Evolutionary conservation across 1,139 yeast genomes (phyloP), one percentile per base, ranked within the genome.

Genomic region (Debaryomycetaceae sp.): DNA sequence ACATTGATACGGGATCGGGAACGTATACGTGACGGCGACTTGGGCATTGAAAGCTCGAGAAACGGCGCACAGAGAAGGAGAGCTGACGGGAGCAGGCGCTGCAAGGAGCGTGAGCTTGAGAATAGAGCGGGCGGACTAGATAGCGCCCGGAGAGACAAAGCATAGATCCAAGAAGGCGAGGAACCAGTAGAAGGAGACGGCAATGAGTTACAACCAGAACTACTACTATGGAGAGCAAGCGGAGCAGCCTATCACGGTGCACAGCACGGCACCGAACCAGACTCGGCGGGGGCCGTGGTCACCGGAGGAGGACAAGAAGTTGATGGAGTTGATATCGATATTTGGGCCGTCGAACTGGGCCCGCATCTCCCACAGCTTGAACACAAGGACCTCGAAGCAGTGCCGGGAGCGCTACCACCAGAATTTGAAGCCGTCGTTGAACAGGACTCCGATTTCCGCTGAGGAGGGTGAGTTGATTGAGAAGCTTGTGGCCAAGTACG

Each of bases 291-390:
- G 97, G 0, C 95, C 96, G 1, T 89, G 97, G 97, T 81, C 95
- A 7, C 85, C 90, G 1, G 84, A 83, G 38, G 97, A 89, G 60
- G 97, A 89, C 63, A 80, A 78, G 50, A 77, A 79, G 54, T 75
- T 89, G 42, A 66, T 89, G 59, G 87, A 84, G 36, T 72, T 88
- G 39, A 87, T 89, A 38, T 72, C 79, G 40, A 66, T 80, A 41
- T 85, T 80, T 63, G 96, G 95, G n/a, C 91, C 95, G 7, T 77
- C 89, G 42, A 88, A 88, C 62, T 90, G 97, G 97, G 96, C 89
- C 9, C 76, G 89, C 46, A 88, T 89, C 34, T 82, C 95, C 22
- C 85, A 83, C 53, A 73, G 79, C 49, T 70, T 90, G 48, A 83
- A 83, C 40, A 78, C 95, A 6, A 72, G 97, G 50, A 85, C 95